Evolutionary conservation across 257 asterid genomes (phyloP).

Genomic region (Fraxinus quadrangulata): DNA sequence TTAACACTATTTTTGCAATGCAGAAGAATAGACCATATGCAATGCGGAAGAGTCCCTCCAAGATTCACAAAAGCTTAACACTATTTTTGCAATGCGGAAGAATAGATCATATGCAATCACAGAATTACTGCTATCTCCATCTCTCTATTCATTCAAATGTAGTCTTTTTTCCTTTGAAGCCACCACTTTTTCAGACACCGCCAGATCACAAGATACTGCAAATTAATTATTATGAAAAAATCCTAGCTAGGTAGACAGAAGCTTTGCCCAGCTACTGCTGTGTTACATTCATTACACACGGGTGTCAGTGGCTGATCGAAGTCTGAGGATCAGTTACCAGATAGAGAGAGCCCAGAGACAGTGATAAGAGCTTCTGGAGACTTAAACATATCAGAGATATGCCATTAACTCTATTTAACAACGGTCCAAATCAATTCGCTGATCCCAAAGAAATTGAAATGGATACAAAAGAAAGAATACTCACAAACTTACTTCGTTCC

Average conservation of each 20-base stretch:
- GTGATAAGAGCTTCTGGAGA: slow-evolving; percentile 17
- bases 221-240: slow-evolving; percentile 9
- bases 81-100: background rate
- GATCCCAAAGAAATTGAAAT: slow-evolving; percentile 41
- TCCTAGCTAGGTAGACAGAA: slow-evolving; percentile 11
- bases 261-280: background rate
- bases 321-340: slow-evolving; percentile 31
- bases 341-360: slow-evolving; percentile 26
- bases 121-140: background rate
- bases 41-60: too few relatives aligned
- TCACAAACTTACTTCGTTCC: background rate
- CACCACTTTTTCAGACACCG: slow-evolving; percentile 20
- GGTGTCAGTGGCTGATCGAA: slow-evolving; percentile 21
- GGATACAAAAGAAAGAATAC: background rate
- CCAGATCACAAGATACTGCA: slow-evolving; percentile 15
- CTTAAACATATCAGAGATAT: slow-evolving; percentile 29
- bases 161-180: background rate
- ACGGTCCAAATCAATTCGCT: slow-evolving; percentile 34
- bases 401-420: slow-evolving; percentile 34
- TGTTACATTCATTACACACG: background rate
- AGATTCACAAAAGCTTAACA: slow-evolving; percentile 11
- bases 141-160: slow-evolving; percentile 20
- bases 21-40: too few relatives aligned
- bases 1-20: background rate
- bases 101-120: too few relatives aligned